Conservation (phyloP, 805 yeast genomes). For the Starmera caribaea region DNA sequence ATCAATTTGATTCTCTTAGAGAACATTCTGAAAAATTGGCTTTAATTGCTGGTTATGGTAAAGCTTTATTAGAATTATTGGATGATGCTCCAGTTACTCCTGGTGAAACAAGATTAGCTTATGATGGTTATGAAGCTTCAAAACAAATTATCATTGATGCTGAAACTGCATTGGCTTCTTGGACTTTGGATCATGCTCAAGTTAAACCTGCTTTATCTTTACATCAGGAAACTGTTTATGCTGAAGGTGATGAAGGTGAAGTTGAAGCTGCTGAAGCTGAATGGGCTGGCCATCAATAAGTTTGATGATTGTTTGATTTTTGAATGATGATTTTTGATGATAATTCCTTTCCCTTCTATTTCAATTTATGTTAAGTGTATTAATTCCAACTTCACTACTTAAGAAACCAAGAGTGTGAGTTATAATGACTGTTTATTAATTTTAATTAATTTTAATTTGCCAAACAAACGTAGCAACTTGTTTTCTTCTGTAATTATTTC, state of each 20-base stretch:
- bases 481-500: too few relatives aligned
- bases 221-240: slow-evolving; percentile 57
- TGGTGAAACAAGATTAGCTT: slow-evolving; percentile 97
- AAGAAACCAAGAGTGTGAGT: too few relatives aligned
- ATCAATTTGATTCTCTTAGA: slow-evolving; percentile 91
- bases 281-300: slow-evolving; percentile 12
- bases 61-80: slow-evolving; percentile 88
- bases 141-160: slow-evolving; percentile 97
- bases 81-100: slow-evolving; percentile 98
- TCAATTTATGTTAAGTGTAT: not conserved
- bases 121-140: slow-evolving; percentile 97
- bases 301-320: not conserved
- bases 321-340: not conserved
- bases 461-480: too few relatives aligned
- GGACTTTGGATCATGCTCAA: slow-evolving; percentile 95
- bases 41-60: slow-evolving; percentile 97
- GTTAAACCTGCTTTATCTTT: slow-evolving; percentile 89
- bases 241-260: slow-evolving; percentile 31
- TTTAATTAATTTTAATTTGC: too few relatives aligned
- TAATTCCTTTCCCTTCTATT: not conserved
- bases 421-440: too few relatives aligned
- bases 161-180: slow-evolving; percentile 87
- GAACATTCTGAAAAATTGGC: slow-evolving; percentile 96
- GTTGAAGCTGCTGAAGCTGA: slow-evolving; percentile 31
- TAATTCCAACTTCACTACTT: not conserved